Percentiles rank a stretch among this genome's conserved stretches.
Conservation (phyloP, 2,329 filamentous ascomycete genomes). For the Botrytis sinoallii region DNA sequence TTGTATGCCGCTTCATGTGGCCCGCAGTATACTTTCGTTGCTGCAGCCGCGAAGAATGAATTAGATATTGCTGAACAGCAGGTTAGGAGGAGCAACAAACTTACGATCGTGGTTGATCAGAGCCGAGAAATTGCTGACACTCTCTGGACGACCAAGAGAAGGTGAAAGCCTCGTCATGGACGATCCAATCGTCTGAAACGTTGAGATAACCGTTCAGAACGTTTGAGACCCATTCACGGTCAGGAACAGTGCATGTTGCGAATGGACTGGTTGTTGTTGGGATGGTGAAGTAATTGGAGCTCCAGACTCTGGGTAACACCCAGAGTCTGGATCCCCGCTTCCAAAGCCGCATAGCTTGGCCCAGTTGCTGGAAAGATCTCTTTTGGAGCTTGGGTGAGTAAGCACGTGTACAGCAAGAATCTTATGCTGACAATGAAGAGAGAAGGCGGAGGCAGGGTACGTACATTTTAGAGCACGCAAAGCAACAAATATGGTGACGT, state of each 20-base stretch:
- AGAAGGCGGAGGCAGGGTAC: background rate
- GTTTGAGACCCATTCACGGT: background rate
- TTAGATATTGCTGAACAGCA: slow-evolving; percentile 67
- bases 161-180: background rate
- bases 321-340: slow-evolving; percentile 59
- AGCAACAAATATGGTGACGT: background rate
- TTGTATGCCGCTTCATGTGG: slow-evolving; percentile 51
- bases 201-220: background rate
- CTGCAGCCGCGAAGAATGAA: slow-evolving; percentile 74
- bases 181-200: background rate
- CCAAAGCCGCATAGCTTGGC: slow-evolving; percentile 37
- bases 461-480: background rate
- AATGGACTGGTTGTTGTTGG: slow-evolving; percentile 64
- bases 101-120: background rate
- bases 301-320: slow-evolving; percentile 49
- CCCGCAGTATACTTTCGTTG: slow-evolving; percentile 61
- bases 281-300: slow-evolving; percentile 66
- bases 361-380: background rate
- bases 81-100: background rate
- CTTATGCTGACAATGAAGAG: background rate
- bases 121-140: background rate
- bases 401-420: background rate
- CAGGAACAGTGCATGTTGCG: slow-evolving; percentile 45
- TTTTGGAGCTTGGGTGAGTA: background rate
- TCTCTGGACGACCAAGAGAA: background rate